Evolutionary conservation across 371 early-diverging fungal species (phyloP).

Genomic region (Mortierella sp.): DNA sequence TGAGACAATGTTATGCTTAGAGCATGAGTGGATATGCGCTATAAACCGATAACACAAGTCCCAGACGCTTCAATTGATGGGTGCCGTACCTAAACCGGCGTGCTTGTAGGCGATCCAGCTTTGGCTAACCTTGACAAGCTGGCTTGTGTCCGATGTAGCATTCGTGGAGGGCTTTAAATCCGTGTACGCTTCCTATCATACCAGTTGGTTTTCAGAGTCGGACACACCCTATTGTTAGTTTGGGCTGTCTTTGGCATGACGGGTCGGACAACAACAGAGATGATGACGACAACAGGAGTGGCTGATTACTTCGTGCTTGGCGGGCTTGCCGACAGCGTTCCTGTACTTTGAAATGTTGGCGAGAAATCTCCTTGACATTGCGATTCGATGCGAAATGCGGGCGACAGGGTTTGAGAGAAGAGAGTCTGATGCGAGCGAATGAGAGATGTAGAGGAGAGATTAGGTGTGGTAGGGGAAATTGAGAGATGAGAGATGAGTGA

Average conservation of each 20-base stretch:
- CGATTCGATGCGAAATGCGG: neutral
- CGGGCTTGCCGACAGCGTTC: conserved; percentile 71
- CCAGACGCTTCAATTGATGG: neutral
- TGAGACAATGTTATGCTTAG: conserved; percentile 22
- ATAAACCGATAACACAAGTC: neutral
- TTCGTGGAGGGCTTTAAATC: conserved; percentile 65
- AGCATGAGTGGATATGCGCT: conserved; percentile 34
- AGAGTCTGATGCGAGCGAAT: neutral
- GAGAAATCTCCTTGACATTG: conserved; percentile 49
- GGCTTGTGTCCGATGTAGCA: conserved; percentile 63
- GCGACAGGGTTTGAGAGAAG: neutral
- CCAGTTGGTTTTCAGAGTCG: neutral
- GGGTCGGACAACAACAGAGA: neutral
- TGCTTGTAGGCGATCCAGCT: conserved; percentile 68
- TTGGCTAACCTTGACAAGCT: conserved; percentile 66
- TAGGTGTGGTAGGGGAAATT: neutral
- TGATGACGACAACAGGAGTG: no score
- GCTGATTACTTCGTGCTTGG: conserved; percentile 67
- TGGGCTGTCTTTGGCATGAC: neutral
- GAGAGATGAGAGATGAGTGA: neutral
- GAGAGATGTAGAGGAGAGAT: neutral
- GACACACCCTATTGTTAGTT: neutral
- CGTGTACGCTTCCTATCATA: conserved; percentile 66
- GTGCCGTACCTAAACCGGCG: conserved; percentile 57
- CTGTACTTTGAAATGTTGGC: conserved; percentile 69